Base-by-base conservation (phyloP, 2,329 filamentous ascomycete genomes). In the Beauveria scarabaeidicola region DNA sequence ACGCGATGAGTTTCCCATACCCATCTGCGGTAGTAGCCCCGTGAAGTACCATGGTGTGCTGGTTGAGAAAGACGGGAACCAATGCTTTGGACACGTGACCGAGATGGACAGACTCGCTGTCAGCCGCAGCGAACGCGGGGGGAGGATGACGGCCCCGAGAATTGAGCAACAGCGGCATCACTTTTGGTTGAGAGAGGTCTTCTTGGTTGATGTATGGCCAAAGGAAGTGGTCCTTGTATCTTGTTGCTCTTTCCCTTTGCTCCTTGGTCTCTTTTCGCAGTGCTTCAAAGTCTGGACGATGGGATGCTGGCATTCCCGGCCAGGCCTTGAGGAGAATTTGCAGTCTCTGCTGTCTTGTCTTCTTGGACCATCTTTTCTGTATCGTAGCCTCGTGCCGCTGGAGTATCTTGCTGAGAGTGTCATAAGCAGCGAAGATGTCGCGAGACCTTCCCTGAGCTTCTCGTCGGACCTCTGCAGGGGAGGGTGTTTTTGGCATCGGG, bases 161-260 rank as follows among this genome's bases (percentile, higher is more conserved):
- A 58, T 83, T 81, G 11, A 87, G 66, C 21, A 86, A 70, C 7
- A 86, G 67, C 0, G 75, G 72, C 9, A 86, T 64, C 0, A 69
- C 61, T 52, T 75, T 78, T 0, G 74, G 66, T 23, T 76, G 71
- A 0, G 65, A 55, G 0, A 86, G 69, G 63, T 86, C 82, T 58
- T 86, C 79, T 44, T 80, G 71, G 63, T 86, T 86, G 66, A 86
- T 77, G 50, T 78, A 73, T 0, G 82, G 82, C 74, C 76, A 83
- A 46, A 81, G 66, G 61, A 70, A 82, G 9, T 69, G 58, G 6
- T 75, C 72, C 8, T 60, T 64, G n/a, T 69, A 55, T 19, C 8
- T 36, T 21, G 52, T 44, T 8, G 40, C n/a, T 19, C 27, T 21
- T 25, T 59, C 27, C 5, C 63, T 61, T 36, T 68, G 25, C 13